Percentiles rank a stretch among this genome's conserved stretches.
phyloP scores from a whole-genome alignment of 2,329 filamentous ascomycete species.

The Claviceps sorghi region DNA sequence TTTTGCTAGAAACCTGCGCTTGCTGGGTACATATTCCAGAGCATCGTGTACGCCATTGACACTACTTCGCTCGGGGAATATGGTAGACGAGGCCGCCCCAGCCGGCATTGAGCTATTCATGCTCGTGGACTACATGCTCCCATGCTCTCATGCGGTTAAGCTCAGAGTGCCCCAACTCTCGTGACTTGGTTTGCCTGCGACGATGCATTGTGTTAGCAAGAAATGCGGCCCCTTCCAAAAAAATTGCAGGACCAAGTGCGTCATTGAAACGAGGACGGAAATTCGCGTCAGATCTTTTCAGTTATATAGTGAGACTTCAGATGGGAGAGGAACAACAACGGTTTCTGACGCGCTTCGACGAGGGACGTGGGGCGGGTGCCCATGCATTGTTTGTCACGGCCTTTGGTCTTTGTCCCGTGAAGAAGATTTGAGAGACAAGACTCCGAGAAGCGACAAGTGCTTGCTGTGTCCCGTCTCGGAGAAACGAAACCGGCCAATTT shows the following conservation, averaged over 20 bases:
- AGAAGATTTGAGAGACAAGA: constrained; percentile 25
- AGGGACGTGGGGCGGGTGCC: constrained; percentile 1
- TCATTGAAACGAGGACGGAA: neutral
- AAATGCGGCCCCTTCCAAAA: neutral
- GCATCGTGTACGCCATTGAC: neutral
- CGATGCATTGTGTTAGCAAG: neutral
- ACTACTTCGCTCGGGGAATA: neutral
- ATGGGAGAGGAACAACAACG: constrained; percentile 29
- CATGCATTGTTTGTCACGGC: constrained; percentile 36
- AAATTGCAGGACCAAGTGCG: neutral
- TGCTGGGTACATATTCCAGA: neutral
- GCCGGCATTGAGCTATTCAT: constrained; percentile 3
- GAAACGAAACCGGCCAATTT: neutral
- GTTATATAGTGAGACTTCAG: constrained; percentile 40
- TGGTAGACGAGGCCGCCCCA: neutral
- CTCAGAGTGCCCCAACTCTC: neutral
- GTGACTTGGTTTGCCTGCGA: neutral
- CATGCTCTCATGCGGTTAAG: constrained; percentile 1
- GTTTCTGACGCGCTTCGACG: constrained; percentile 23
- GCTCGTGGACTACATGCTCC: constrained; percentile 5
- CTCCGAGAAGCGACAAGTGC: constrained; percentile 36
- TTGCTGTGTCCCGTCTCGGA: neutral
- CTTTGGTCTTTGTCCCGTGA: constrained; percentile 41
- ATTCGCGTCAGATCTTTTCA: constrained; percentile 60
- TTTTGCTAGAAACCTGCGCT: constrained; percentile 5